Base-by-base conservation (phyloP, 2,329 filamentous ascomycete genomes). In the Colletotrichum lupini region DNA sequence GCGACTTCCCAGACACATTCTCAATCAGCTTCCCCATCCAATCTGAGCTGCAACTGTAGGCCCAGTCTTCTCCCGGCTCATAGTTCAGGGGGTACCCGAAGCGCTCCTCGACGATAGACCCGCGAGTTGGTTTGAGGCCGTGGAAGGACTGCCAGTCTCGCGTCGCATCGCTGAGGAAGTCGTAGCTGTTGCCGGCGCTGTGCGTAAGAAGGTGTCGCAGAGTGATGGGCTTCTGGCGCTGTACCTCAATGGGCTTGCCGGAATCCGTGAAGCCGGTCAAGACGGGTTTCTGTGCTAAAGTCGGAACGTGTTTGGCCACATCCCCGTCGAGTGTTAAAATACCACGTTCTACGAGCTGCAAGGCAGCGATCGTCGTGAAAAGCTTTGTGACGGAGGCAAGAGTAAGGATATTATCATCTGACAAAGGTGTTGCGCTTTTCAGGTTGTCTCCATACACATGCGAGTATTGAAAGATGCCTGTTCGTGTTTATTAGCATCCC, bases 271-370 rank as follows among this genome's bases (percentile, higher is more conserved):
- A 88, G 2, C 85, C 86, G 0, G 81, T 84, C 4, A 91, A 75
- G 28, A 91, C 82, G 11, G 85, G 79, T 69, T 88, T 85, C 1
- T 78, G 78, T 0, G 82, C 82, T 0, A 91, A 81, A 37, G 88
- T 87, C 0, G 88, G 89, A 2, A 86, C 79, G 3, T 88, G 61
- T 0, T 76, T 49, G 0, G 82, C 81, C 0, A 90, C 76, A 66
- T 89, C 85, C 3, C 83, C 84, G 9, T 85, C 83, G 0, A 91
- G 80, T 1, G 77, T 77, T 0, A 90, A 76, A 0, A 86, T 78
- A 0, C 87, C 87, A 7, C 86, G 82, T 46, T 91, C 88, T 2
- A 91, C 87, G 58, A 87, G 85, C 70, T 90, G 87, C n/a, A 91
- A 76, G 1, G 84, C 84, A 2, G 88, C 85, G 64, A 91, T 84